Percentiles rank a stretch among this genome's conserved stretches.
These are phyloP conservation scores for Ambrosia trifida DNA, from an alignment of 129 eudicot genomes.

Conservation along the genomic window DNA sequence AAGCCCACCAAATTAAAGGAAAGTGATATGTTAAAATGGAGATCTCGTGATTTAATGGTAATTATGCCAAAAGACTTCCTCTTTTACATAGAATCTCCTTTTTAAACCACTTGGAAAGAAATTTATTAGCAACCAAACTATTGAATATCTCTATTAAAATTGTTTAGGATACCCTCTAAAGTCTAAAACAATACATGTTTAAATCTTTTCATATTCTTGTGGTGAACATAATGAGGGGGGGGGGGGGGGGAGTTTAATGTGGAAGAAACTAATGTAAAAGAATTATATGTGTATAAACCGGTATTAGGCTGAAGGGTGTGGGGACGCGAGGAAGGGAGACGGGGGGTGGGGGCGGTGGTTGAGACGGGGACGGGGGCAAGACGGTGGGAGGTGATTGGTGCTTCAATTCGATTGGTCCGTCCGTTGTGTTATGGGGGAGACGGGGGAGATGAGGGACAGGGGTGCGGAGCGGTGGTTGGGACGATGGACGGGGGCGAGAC, in stretches of 20 bases:
- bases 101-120: slow-evolving; percentile 19
- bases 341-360: too few relatives aligned
- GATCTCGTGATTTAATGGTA: slow-evolving; percentile 18
- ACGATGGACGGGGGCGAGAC: too few relatives aligned
- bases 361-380: too few relatives aligned
- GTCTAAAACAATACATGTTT: background rate
- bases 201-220: background rate
- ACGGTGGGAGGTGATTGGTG: too few relatives aligned
- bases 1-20: slow-evolving; percentile 62
- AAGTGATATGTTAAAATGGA: slow-evolving; percentile 33
- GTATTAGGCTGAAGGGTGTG: too few relatives aligned
- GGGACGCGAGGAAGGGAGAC: too few relatives aligned
- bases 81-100: slow-evolving; percentile 23
- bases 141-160: background rate
- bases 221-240: slow-evolving; percentile 1
- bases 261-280: background rate
- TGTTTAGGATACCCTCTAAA: background rate
- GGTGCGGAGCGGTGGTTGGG: too few relatives aligned
- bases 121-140: slow-evolving; percentile 3
- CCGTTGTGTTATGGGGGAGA: too few relatives aligned
- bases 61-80: slow-evolving; percentile 16
- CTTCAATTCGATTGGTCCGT: too few relatives aligned
- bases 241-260: background rate
- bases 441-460: too few relatives aligned
- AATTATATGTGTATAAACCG: background rate